Evolutionary conservation across 352 stramenopile species (phyloP).

Genomic region (Nothophytophthora sp.): DNA sequence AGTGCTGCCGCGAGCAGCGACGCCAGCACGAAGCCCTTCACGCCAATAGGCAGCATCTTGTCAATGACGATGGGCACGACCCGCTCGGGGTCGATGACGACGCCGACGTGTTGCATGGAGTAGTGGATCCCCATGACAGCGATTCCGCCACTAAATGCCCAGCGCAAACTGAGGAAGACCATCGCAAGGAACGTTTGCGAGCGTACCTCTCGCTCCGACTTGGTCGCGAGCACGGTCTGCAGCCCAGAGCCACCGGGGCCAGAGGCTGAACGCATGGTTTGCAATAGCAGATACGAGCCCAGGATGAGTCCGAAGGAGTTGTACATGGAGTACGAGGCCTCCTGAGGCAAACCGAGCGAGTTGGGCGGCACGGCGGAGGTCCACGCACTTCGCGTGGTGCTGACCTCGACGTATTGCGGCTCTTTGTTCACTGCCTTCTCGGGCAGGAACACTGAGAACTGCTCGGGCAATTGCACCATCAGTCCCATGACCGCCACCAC

Average conservation of each 20-base stretch:
- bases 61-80: constrained; percentile 77
- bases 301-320: constrained; percentile 66
- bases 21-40: constrained; percentile 71
- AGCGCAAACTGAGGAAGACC: constrained; percentile 68
- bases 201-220: constrained; percentile 77
- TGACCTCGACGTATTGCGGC: constrained; percentile 46
- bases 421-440: constrained; percentile 32
- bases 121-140: constrained; percentile 74
- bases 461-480: constrained; percentile 47
- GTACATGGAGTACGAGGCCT: constrained; percentile 75
- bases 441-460: constrained; percentile 67
- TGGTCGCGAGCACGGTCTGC: constrained; percentile 75
- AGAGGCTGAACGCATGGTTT: constrained; percentile 70
- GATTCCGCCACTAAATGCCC: constrained; percentile 77
- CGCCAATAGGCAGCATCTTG: constrained; percentile 66
- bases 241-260: constrained; percentile 67
- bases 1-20: constrained; percentile 70
- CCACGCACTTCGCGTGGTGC: constrained; percentile 54
- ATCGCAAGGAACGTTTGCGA: constrained; percentile 80
- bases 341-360: constrained; percentile 35
- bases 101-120: constrained; percentile 37
- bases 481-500: constrained; percentile 65
- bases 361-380: constrained; percentile 38
- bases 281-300: constrained; percentile 58
- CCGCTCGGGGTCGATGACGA: constrained; percentile 69